Evolutionary conservation across 2,329 filamentous ascomycete genomes (phyloP).

Genomic region (Paraconiothyrium brasiliense): DNA sequence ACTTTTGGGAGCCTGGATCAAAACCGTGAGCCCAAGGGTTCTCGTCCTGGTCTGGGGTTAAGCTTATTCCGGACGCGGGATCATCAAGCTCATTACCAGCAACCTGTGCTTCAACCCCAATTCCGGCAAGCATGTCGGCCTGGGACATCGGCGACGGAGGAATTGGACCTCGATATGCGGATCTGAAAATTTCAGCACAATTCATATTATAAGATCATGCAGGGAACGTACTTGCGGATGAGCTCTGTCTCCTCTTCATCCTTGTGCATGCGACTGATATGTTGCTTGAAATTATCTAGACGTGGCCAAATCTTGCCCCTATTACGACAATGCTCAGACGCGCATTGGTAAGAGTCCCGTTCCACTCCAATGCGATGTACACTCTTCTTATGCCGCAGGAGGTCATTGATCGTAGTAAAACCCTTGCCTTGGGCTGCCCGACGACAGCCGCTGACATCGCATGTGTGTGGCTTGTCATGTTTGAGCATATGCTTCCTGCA

Average conservation of each 20-base stretch:
- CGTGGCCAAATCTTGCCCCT: conserved; percentile 79
- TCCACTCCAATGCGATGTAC: conserved; percentile 67
- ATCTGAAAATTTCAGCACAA: conserved; percentile 37
- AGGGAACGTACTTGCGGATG: conserved; percentile 55
- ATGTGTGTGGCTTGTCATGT: conserved; percentile 74
- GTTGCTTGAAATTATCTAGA: conserved; percentile 85
- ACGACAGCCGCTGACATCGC: conserved; percentile 65
- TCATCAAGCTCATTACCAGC: conserved; percentile 32
- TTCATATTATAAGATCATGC: not conserved
- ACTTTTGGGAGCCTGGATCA: conserved; percentile 24
- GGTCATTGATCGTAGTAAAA: conserved; percentile 83
- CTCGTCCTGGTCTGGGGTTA: conserved; percentile 33
- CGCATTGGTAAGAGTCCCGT: conserved; percentile 67
- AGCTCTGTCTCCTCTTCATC: conserved; percentile 56
- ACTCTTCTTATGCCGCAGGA: conserved; percentile 79
- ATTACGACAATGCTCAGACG: conserved; percentile 63
- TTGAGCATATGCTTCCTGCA: conserved; percentile 77
- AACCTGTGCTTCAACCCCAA: conserved; percentile 34
- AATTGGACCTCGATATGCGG: conserved; percentile 25
- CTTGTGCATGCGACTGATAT: conserved; percentile 75
- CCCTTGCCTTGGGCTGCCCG: conserved; percentile 62
- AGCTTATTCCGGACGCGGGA: conserved; percentile 29
- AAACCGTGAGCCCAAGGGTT: conserved; percentile 28
- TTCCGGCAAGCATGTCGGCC: conserved; percentile 45
- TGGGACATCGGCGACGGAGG: conserved; percentile 28